Percentiles rank a stretch among this genome's conserved stretches.
phyloP scores from a whole-genome alignment of 495 filamentous ascomycete species.

The Daldinia caldariorum region DNA sequence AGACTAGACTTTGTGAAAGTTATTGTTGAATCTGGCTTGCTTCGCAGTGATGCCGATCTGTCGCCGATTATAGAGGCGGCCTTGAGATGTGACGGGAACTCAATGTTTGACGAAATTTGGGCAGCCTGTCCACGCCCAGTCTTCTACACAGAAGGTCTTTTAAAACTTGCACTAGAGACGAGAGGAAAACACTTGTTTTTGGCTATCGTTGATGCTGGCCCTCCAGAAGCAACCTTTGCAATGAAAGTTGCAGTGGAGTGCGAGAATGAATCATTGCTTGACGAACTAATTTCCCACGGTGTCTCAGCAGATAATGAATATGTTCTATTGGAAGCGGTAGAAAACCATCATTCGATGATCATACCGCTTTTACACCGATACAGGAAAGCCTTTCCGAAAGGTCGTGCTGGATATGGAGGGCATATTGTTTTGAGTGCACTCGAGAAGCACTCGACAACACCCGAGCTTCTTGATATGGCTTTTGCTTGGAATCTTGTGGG shows the following conservation, averaged over 20 bases:
- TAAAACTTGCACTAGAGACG: background rate
- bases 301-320: background rate
- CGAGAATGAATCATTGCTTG: background rate
- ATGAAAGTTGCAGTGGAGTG: background rate
- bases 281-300: background rate
- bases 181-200: background rate
- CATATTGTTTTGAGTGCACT: background rate
- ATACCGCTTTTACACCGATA: background rate
- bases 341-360: background rate
- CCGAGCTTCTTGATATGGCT: background rate
- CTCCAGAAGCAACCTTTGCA: background rate
- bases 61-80: background rate
- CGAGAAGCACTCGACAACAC: background rate
- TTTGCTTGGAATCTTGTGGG: background rate
- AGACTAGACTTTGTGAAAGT: background rate
- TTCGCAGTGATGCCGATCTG: too few relatives aligned
- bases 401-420: background rate
- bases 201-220: background rate
- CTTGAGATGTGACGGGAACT: background rate
- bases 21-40: background rate
- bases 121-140: background rate
- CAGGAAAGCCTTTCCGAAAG: background rate
- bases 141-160: background rate
- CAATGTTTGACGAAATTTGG: background rate
- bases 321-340: background rate